Percentiles rank a stretch among this genome's conserved stretches.
phyloP scores from a whole-genome alignment of 768 basidiomycete species.

The Russula sp. region DNA sequence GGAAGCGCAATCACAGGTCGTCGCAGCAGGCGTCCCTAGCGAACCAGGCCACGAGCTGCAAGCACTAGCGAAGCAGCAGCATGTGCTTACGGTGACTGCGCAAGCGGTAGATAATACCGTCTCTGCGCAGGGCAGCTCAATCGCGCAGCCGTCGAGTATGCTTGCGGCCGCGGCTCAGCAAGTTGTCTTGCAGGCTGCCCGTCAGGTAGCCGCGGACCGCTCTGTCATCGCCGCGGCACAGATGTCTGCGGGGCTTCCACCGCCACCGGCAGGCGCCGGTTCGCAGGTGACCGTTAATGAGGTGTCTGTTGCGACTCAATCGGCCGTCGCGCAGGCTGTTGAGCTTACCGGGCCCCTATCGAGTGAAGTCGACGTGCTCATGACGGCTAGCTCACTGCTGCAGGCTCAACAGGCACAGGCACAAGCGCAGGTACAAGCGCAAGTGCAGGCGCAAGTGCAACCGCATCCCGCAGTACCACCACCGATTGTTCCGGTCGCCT shows the following conservation, averaged over 20 bases:
- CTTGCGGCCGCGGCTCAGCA: constrained; percentile 75
- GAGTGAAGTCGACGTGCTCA: constrained; percentile 76
- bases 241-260: constrained; percentile 37
- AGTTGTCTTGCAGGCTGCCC: constrained; percentile 73
- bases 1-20: constrained; percentile 63
- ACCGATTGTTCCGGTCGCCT: constrained; percentile 29
- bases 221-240: constrained; percentile 39
- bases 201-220: constrained; percentile 49
- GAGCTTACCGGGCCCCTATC: constrained; percentile 66
- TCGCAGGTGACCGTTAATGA: constrained; percentile 50
- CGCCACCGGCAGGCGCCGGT: constrained; percentile 28
- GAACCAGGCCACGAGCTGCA: constrained; percentile 46
- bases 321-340: constrained; percentile 79
- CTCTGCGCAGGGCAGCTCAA: constrained; percentile 39
- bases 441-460: constrained; percentile 8
- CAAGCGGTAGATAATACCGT: constrained; percentile 70
- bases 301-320: constrained; percentile 57
- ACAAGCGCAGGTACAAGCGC: constrained; percentile 28
- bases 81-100: constrained; percentile 66
- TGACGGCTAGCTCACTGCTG: constrained; percentile 54
- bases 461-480: constrained; percentile 18
- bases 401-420: constrained; percentile 38
- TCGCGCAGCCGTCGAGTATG: constrained; percentile 43
- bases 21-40: constrained; percentile 43
- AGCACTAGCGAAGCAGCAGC: constrained; percentile 74